A percentile compares a stretch with the other conserved stretches of the same genome.
Evolutionary conservation across 331 rosid genomes (phyloP).

Genomic region (Rhamnella rubrinervis): DNA sequence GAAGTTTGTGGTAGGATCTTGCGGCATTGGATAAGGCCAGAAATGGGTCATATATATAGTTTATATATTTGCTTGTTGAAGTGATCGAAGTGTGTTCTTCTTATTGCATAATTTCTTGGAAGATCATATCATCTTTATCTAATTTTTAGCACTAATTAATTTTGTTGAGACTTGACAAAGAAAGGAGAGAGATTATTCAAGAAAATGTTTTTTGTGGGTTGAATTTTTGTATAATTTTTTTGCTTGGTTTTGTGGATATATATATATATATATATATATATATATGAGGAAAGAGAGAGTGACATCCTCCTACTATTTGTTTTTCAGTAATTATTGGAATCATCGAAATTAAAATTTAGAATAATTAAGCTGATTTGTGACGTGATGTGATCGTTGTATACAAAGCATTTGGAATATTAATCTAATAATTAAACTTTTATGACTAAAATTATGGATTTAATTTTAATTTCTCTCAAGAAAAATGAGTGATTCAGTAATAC

Average conservation of each 20-base stretch:
- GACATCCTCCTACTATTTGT: not conserved
- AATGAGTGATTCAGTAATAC: slow-evolving; percentile 20
- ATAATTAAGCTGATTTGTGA: too few species aligned
- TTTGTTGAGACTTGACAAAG: slow-evolving; percentile 7
- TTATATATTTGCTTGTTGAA: not conserved
- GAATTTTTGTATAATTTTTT: not conserved
- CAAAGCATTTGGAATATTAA: too few species aligned
- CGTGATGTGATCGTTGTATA: too few species aligned
- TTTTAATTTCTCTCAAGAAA: not conserved
- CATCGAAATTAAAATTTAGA: too few species aligned
- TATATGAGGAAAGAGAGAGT: too few species aligned
- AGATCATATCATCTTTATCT: not conserved
- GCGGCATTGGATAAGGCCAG: slow-evolving; percentile 15
- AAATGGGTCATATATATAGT: not conserved
- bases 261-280: too few species aligned
- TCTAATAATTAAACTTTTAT: not conserved
- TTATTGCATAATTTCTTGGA: slow-evolving; percentile 20
- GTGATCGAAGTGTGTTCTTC: not conserved
- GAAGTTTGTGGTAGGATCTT: slow-evolving; percentile 9
- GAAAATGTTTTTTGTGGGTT: slow-evolving; percentile 15
- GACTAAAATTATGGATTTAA: not conserved
- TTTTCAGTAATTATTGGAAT: not conserved
- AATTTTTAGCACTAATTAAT: slow-evolving; percentile 19
- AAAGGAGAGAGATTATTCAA: not conserved
- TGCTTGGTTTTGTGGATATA: too few species aligned